These are phyloP conservation scores for Tulasnella sp. DNA, from an alignment of 768 basidiomycete genomes.

Conservation along the genomic window DNA sequence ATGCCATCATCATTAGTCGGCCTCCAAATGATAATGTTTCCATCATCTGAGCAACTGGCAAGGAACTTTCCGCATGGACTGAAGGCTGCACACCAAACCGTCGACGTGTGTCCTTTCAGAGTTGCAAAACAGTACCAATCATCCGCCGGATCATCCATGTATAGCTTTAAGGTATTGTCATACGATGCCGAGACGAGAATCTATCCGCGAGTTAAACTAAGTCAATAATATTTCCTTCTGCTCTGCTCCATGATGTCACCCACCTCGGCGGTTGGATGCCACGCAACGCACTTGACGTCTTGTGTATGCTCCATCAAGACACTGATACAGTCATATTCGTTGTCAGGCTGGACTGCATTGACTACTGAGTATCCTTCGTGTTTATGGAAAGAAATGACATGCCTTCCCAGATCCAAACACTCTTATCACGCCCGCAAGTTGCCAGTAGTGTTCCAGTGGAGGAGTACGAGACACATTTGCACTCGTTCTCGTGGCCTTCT, in stretches of 20 bases:
- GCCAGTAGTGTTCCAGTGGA: slow-evolving; percentile 79
- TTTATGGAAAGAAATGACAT: neutral
- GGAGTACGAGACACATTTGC: slow-evolving; percentile 88
- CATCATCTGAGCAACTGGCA: slow-evolving; percentile 56
- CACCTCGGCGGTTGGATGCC: slow-evolving; percentile 96
- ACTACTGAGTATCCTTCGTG: slow-evolving; percentile 8
- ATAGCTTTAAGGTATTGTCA: slow-evolving; percentile 94
- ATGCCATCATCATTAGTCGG: slow-evolving; percentile 48
- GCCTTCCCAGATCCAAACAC: slow-evolving; percentile 99
- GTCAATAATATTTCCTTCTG: neutral
- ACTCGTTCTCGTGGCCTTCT: slow-evolving; percentile 95
- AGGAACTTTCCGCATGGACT: slow-evolving; percentile 78
- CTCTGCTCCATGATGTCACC: slow-evolving; percentile 37
- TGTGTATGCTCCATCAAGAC: slow-evolving; percentile 97
- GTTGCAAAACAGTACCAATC: slow-evolving; percentile 93
- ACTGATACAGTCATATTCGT: slow-evolving; percentile 91
- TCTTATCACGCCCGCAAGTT: slow-evolving; percentile 94
- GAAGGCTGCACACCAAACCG: slow-evolving; percentile 89
- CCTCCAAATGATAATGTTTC: slow-evolving; percentile 83
- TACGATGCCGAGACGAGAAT: slow-evolving; percentile 96
- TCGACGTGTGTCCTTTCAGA: slow-evolving; percentile 77
- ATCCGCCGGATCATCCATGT: slow-evolving; percentile 88
- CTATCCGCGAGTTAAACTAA: slow-evolving; percentile 49
- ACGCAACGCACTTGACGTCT: slow-evolving; percentile 93
- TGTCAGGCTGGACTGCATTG: slow-evolving; percentile 76